phyloP scores from a whole-genome alignment of 371 early-diverging fungal genomes.

The Blakeslea trispora region DNA sequence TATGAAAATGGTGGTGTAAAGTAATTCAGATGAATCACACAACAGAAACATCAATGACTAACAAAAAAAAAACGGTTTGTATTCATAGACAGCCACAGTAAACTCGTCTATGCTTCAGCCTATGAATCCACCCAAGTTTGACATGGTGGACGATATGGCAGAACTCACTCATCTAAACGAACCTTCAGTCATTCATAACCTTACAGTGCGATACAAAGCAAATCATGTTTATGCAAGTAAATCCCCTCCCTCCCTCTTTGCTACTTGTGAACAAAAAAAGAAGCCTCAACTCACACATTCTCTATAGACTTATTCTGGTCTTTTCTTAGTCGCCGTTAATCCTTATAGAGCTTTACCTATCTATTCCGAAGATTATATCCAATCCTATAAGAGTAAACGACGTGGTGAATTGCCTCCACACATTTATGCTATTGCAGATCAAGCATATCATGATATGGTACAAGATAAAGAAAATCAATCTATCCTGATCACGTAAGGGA shows the following conservation, averaged over 20 bases:
- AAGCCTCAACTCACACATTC: neutral
- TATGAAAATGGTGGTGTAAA: constrained; percentile 55
- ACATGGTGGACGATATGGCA: constrained; percentile 98
- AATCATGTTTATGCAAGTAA: constrained; percentile 90
- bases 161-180: constrained; percentile 98
- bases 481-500: constrained; percentile 91
- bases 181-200: constrained; percentile 97
- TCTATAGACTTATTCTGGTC: constrained; percentile 96
- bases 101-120: constrained; percentile 32
- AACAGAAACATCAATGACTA: no score
- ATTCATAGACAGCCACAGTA: constrained; percentile 18
- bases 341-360: constrained; percentile 96
- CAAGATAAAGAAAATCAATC: constrained; percentile 96
- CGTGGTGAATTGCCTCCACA: constrained; percentile 94
- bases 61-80: no score
- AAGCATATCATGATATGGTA: constrained; percentile 96
- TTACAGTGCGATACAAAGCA: constrained; percentile 88
- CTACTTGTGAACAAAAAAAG: neutral
- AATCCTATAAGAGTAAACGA: constrained; percentile 84
- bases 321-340: constrained; percentile 99
- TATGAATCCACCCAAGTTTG: constrained; percentile 99
- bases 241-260: neutral
- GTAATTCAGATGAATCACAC: no score
- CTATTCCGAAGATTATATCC: constrained; percentile 87
- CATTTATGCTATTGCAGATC: constrained; percentile 95